A percentile compares a stretch with the other conserved stretches of the same genome.
Evolutionary conservation across 495 filamentous ascomycete species (phyloP).

Genomic region (Xylaria grammica): DNA sequence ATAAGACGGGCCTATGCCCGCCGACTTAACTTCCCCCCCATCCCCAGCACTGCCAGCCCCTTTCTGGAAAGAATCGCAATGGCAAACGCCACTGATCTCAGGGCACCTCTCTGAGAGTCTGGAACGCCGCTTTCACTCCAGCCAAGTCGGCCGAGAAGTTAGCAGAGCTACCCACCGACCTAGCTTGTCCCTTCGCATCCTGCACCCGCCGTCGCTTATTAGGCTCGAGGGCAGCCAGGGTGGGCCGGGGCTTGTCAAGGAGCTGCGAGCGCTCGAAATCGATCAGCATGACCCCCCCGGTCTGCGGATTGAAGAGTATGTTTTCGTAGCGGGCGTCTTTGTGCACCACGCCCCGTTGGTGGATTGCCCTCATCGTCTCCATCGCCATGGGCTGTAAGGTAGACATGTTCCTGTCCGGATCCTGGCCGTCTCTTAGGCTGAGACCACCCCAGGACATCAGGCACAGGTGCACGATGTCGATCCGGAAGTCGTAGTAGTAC

Average conservation of each 20-base stretch:
- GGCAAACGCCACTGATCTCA: too few species aligned
- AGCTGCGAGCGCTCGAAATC: constrained; percentile 39
- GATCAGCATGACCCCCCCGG: constrained; percentile 37
- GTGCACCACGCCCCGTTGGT: constrained; percentile 13
- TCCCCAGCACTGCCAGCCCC: too few species aligned
- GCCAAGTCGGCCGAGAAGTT: constrained; percentile 4
- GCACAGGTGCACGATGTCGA: constrained; percentile 13
- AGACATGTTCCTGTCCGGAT: not conserved
- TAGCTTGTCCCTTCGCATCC: not conserved
- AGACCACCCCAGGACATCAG: constrained; percentile 10
- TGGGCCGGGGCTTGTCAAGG: not conserved
- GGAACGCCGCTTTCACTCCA: not conserved
- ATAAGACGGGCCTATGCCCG: too few species aligned
- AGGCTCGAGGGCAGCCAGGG: not conserved
- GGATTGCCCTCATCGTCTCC: not conserved
- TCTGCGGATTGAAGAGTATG: constrained; percentile 41
- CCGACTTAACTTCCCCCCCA: too few species aligned
- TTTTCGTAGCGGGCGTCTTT: constrained; percentile 30
- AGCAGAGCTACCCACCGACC: not conserved
- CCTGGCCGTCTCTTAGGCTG: constrained; percentile 2
- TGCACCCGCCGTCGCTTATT: constrained; percentile 8
- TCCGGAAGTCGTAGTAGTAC: constrained; percentile 20
- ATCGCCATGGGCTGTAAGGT: constrained; percentile 2
- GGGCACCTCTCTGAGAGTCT: too few species aligned
- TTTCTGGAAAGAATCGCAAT: too few species aligned